Conservation (phyloP, 2,329 filamentous ascomycete species). For the Macrophomina tecta region DNA sequence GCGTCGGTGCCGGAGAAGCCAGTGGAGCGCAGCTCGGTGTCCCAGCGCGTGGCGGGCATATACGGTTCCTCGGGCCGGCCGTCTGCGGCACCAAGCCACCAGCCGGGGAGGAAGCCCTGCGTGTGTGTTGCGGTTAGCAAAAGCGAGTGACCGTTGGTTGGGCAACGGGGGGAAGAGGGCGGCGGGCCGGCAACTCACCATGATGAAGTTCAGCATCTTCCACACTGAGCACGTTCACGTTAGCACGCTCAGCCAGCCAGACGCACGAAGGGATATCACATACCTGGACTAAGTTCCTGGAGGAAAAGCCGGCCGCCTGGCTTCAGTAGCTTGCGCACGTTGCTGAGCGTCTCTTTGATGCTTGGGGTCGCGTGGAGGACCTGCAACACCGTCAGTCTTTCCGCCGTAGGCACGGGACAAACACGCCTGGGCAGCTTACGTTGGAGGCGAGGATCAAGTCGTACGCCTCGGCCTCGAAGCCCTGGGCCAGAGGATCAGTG, state of each 20-base stretch:
- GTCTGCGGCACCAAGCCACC: constrained; percentile 44
- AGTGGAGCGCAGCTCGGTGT: constrained; percentile 37
- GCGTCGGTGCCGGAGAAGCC: constrained; percentile 44
- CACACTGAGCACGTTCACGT: neutral
- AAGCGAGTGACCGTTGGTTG: neutral
- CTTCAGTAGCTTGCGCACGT: constrained; percentile 36
- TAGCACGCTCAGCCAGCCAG: neutral
- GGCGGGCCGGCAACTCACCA: constrained; percentile 32
- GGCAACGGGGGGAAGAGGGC: neutral
- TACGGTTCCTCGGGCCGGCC: constrained; percentile 38
- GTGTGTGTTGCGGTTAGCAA: neutral
- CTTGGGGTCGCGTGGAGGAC: constrained; percentile 31
- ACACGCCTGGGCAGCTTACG: neutral
- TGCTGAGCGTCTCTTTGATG: constrained; percentile 33
- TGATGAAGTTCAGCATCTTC: constrained; percentile 36
- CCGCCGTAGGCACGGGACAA: neutral
- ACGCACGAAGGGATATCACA: neutral
- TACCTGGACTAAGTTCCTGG: constrained; percentile 46
- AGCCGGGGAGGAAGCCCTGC: constrained; percentile 37
- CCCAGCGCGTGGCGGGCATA: constrained; percentile 36
- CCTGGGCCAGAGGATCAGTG: constrained; percentile 26
- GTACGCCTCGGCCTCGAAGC: constrained; percentile 28
- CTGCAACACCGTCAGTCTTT: constrained; percentile 14
- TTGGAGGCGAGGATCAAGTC: constrained; percentile 35
- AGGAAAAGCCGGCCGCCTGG: constrained; percentile 56